Evolutionary conservation across 768 basidiomycete species (phyloP).

Genomic region (Tylopilus sp.): DNA sequence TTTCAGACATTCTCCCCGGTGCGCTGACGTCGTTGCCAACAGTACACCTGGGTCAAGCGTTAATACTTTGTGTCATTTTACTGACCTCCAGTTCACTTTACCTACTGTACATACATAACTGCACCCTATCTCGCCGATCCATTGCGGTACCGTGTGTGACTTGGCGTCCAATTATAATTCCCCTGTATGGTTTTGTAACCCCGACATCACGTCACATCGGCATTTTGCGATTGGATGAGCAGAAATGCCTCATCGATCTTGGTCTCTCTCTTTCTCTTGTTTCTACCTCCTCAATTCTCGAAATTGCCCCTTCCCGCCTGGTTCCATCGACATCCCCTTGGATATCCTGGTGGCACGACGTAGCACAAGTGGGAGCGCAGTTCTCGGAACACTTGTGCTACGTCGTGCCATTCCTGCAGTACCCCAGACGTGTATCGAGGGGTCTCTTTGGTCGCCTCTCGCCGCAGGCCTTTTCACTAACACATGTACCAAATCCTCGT

Average conservation of each 20-base stretch:
- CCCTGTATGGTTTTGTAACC: not conserved
- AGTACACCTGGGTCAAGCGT: conserved; percentile 92
- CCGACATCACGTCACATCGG: not conserved
- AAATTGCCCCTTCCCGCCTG: not conserved
- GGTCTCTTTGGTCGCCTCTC: not conserved
- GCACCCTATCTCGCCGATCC: not conserved
- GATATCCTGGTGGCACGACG: conserved; percentile 8
- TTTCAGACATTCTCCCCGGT: not conserved
- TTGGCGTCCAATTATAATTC: not conserved
- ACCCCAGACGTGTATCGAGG: not conserved
- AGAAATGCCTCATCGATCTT: not conserved
- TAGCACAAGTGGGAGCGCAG: conserved; percentile 43
- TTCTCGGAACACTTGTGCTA: conserved; percentile 41
- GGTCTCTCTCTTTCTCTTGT: not conserved
- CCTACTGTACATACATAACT: not conserved
- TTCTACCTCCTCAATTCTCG: too few species aligned
- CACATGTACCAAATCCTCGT: not conserved
- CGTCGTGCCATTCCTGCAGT: conserved; percentile 10
- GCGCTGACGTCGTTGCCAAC: conserved; percentile 13
- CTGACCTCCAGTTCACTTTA: not conserved
- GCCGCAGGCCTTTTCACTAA: not conserved
- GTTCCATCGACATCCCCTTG: not conserved
- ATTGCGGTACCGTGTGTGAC: too few species aligned
- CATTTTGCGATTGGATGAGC: not conserved
- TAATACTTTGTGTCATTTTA: conserved; percentile 32